Percentiles rank a stretch among this genome's conserved stretches.
Evolutionary conservation across 805 yeast genomes (phyloP).

Genomic region (Candida adriatica): DNA sequence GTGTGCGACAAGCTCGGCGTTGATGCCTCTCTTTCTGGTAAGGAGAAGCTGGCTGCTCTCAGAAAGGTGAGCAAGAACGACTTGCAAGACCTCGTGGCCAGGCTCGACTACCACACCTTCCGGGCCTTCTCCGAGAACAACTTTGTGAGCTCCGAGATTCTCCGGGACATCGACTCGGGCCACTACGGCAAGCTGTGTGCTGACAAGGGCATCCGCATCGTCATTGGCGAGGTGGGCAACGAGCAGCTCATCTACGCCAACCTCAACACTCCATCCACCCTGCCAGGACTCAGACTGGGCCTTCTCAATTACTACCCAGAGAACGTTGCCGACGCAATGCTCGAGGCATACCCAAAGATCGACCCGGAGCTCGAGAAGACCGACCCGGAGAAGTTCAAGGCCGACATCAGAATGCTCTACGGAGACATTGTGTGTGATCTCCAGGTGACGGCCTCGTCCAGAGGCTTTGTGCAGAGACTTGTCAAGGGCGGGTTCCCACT

Average conservation of each 20-base stretch:
- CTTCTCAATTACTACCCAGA: slow-evolving; percentile 25
- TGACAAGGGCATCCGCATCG: slow-evolving; percentile 19
- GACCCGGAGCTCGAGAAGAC: slow-evolving; percentile 10
- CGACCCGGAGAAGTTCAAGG: slow-evolving; percentile 15
- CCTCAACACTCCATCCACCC: slow-evolving; percentile 29
- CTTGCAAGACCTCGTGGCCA: slow-evolving; percentile 3
- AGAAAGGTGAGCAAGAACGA: slow-evolving; percentile 16
- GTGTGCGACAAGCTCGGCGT: slow-evolving; percentile 24
- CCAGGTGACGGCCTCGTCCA: slow-evolving; percentile 31
- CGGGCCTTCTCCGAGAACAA: slow-evolving; percentile 34
- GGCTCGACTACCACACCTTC: slow-evolving; percentile 27
- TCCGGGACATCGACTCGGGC: slow-evolving; percentile 28
- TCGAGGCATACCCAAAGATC: slow-evolving; percentile 20
- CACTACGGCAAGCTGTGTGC: slow-evolving; percentile 20
- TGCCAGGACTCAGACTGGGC: slow-evolving; percentile 22
- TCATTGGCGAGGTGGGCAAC: slow-evolving; percentile 30
- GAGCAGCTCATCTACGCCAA: slow-evolving; percentile 27
- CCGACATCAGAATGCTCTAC: slow-evolving; percentile 19
- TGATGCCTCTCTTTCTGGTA: slow-evolving; percentile 5
- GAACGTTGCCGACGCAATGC: slow-evolving; percentile 19
- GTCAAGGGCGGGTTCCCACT: slow-evolving; percentile 22
- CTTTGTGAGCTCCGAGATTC: slow-evolving; percentile 26
- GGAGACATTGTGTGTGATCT: slow-evolving; percentile 34
- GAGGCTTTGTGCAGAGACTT: slow-evolving; percentile 27
- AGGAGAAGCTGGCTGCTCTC: slow-evolving; percentile 13